phyloP scores from a whole-genome alignment of 352 stramenopile genomes.

The Phytophthora tentaculata region DNA sequence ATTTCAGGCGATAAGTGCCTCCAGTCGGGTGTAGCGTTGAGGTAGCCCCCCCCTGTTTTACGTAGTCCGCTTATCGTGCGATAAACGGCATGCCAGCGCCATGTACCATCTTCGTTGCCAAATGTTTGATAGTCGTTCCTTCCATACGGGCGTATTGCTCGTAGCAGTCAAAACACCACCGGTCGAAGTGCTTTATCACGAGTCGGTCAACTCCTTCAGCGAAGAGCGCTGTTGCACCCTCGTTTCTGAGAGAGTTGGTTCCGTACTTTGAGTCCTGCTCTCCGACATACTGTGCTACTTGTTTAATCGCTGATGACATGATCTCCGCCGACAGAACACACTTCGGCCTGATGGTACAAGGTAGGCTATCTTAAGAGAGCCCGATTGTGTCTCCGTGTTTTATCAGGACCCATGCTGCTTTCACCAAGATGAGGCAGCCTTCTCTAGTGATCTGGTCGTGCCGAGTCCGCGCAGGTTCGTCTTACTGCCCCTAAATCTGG shows the following conservation, averaged over 20 bases:
- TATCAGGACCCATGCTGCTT: not conserved
- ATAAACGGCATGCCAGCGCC: not conserved
- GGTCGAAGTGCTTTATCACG: conserved; percentile 26
- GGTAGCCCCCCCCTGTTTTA: not conserved
- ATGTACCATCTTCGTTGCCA: conserved; percentile 12
- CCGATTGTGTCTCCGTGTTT: not conserved
- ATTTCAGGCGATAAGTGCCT: not conserved
- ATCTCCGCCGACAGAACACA: not conserved
- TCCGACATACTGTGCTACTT: not conserved
- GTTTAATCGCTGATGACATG: conserved; percentile 6
- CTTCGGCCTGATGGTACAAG: not conserved
- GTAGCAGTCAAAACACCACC: conserved; percentile 24
- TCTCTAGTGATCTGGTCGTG: not conserved
- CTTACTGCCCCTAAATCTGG: not conserved
- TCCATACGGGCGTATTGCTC: conserved; percentile 20
- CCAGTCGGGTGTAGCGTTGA: not conserved
- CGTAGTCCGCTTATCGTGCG: not conserved
- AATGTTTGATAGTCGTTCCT: not conserved
- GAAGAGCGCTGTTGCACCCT: conserved; percentile 25
- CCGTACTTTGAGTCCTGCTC: conserved; percentile 3
- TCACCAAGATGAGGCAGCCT: not conserved
- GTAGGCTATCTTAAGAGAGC: not conserved
- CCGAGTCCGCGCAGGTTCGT: not conserved
- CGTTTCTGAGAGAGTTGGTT: conserved; percentile 21
- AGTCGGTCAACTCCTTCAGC: conserved; percentile 14